Percentiles rank a stretch among this genome's conserved stretches.
phyloP scores from a whole-genome alignment of 2,329 filamentous ascomycete species.

The Arthrobotrys sinensis region DNA sequence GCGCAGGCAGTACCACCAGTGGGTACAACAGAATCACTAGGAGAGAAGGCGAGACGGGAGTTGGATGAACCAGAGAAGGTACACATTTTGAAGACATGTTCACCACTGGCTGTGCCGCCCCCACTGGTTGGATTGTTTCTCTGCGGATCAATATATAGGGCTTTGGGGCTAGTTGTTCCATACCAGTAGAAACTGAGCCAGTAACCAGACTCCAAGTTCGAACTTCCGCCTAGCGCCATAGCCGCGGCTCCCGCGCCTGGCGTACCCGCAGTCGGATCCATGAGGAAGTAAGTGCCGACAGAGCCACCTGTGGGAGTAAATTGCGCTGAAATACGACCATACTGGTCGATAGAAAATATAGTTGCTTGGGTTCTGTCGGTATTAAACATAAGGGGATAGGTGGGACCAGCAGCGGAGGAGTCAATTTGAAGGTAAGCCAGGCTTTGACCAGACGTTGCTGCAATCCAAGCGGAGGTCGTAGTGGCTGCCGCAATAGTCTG shows the following conservation, averaged over 20 bases:
- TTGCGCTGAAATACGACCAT: neutral
- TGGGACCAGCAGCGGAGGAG: neutral
- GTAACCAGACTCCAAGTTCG: neutral
- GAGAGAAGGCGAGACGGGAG: neutral
- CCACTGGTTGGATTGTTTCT: neutral
- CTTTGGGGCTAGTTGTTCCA: neutral
- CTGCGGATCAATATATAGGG: neutral
- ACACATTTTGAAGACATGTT: conserved; percentile 1
- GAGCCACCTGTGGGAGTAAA: neutral
- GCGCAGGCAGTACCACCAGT: neutral
- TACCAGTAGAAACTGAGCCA: conserved; percentile 5
- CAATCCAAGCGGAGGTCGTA: neutral
- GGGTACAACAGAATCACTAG: too few relatives aligned
- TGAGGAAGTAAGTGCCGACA: neutral
- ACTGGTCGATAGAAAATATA: neutral
- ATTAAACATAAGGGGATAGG: neutral
- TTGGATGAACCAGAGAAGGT: neutral
- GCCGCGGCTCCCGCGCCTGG: neutral
- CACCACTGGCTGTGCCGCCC: neutral
- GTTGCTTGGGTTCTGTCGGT: neutral
- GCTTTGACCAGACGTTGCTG: neutral
- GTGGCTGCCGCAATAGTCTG: neutral
- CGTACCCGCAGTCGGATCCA: neutral
- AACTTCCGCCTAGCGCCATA: neutral
- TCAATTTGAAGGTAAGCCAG: neutral